These are phyloP conservation scores for Lotus japonicus DNA, from an alignment of 306 rosid species.

Conservation along the genomic window DNA sequence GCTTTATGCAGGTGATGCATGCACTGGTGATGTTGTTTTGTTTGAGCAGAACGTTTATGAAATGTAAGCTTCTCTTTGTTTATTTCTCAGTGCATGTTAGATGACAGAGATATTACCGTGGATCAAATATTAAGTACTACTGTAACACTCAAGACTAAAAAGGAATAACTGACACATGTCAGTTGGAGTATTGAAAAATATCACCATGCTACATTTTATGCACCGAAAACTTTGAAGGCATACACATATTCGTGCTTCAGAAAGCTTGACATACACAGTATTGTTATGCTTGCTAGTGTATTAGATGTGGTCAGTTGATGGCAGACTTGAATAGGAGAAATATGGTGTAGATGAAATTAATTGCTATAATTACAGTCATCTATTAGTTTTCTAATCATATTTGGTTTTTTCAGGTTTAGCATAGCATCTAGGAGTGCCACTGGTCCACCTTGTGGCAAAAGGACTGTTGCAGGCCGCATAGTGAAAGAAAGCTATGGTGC, in stretches of 20 bases:
- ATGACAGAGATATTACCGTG: not conserved
- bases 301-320: not conserved
- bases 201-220: not conserved
- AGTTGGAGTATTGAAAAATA: too few species aligned
- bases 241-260: not conserved
- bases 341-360: not conserved
- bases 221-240: not conserved
- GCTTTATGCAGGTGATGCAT: conserved; percentile 79
- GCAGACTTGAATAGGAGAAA: not conserved
- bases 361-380: not conserved
- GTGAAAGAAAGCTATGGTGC: conserved; percentile 91
- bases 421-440: conserved; percentile 62
- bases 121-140: too few species aligned
- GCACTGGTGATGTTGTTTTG: conserved; percentile 83
- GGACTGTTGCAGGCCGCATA: conserved; percentile 75
- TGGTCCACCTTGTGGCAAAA: conserved; percentile 75
- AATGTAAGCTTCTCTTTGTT: conserved; percentile 45
- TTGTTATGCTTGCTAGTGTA: not conserved
- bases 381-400: not conserved
- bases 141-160: too few species aligned
- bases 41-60: conserved; percentile 88
- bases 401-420: conserved; percentile 54
- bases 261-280: not conserved
- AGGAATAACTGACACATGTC: too few species aligned
- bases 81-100: not conserved